phyloP scores from a whole-genome alignment of 2,329 filamentous ascomycete genomes.

The Cordyceps cicadae region DNA sequence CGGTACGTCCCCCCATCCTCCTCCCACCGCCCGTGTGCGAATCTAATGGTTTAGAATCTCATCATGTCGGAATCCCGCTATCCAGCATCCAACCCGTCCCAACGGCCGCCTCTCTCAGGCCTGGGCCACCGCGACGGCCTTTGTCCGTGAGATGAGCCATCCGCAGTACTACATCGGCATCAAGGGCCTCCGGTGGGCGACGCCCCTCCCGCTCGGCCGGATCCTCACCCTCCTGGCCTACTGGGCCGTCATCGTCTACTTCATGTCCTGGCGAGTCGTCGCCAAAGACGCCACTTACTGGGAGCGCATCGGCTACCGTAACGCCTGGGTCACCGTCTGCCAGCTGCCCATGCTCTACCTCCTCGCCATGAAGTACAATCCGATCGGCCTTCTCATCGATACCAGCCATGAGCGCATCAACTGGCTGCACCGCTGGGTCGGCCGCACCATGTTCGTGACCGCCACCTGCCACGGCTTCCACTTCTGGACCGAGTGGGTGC shows the following conservation, averaged over 20 bases:
- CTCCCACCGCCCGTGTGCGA: background rate
- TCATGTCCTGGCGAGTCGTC: conserved; percentile 44
- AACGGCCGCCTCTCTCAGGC: conserved; percentile 35
- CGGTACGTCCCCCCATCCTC: conserved; percentile 28
- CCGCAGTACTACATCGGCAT: conserved; percentile 44
- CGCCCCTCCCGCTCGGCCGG: conserved; percentile 51
- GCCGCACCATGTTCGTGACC: conserved; percentile 59
- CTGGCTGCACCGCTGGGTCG: conserved; percentile 67
- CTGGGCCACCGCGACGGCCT: conserved; percentile 52
- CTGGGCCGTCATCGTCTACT: conserved; percentile 50
- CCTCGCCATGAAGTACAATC: conserved; percentile 49
- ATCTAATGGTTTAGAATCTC: conserved; percentile 32
- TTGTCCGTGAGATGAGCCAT: conserved; percentile 47
- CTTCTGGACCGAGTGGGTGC: conserved; percentile 57
- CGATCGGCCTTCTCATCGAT: conserved; percentile 53
- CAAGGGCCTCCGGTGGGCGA: conserved; percentile 44
- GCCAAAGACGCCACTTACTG: conserved; percentile 47
- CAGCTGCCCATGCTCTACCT: conserved; percentile 59
- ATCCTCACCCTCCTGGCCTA: conserved; percentile 46
- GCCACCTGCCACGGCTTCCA: conserved; percentile 62
- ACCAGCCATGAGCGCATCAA: conserved; percentile 61
- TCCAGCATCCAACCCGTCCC: conserved; percentile 45
- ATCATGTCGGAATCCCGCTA: conserved; percentile 33
- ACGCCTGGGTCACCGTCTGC: conserved; percentile 57
- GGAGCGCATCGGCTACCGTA: conserved; percentile 59